Conservation (phyloP, 352 stramenopile genomes). For the Phytophthora cajani region DNA sequence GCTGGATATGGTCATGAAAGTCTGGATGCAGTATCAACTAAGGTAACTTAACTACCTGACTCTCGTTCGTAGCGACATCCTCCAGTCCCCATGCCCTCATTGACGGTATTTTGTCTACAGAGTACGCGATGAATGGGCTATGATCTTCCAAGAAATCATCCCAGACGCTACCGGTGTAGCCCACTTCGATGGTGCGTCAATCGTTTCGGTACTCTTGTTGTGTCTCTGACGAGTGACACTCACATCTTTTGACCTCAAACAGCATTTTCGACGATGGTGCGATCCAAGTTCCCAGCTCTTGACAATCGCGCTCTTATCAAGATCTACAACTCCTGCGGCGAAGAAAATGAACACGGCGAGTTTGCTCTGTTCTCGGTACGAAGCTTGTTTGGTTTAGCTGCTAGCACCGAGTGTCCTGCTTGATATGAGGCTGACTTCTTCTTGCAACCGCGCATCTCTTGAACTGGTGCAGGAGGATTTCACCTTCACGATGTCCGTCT, state of each 20-base stretch:
- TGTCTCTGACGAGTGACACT: neutral
- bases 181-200: slow-evolving; percentile 55
- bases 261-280: slow-evolving; percentile 69
- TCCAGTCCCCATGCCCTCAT: neutral
- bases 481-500: slow-evolving; percentile 60
- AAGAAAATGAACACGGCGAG: slow-evolving; percentile 87
- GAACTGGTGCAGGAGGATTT: slow-evolving; percentile 60
- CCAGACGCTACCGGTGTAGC: slow-evolving; percentile 66
- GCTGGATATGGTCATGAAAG: slow-evolving; percentile 71
- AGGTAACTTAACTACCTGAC: slow-evolving; percentile 29
- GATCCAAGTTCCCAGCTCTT: slow-evolving; percentile 54
- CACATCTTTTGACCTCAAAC: neutral
- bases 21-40: slow-evolving; percentile 73
- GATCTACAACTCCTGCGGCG: slow-evolving; percentile 73
- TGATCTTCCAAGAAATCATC: slow-evolving; percentile 71
- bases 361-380: slow-evolving; percentile 67
- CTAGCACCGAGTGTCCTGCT: neutral
- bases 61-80: neutral
- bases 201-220: neutral
- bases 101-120: slow-evolving; percentile 26
- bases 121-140: slow-evolving; percentile 61
- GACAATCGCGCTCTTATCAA: slow-evolving; percentile 67
- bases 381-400: slow-evolving; percentile 14
- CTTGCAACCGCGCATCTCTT: neutral
- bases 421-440: slow-evolving; percentile 6